Evolutionary conservation across 768 basidiomycete species (phyloP), one percentile per base, ranked within the genome.

Genomic region (Lentinula aciculospora): DNA sequence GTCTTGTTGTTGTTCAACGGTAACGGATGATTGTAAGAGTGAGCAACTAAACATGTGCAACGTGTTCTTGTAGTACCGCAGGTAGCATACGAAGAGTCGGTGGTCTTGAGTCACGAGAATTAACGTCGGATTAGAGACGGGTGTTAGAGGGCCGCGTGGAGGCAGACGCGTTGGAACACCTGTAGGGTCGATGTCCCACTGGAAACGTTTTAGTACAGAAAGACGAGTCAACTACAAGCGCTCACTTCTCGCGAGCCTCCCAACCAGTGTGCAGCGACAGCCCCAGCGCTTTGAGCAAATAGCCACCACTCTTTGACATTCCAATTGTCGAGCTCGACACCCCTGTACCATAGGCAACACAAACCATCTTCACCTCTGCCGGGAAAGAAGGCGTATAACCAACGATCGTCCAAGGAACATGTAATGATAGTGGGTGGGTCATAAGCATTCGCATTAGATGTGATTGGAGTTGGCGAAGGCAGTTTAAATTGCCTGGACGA

Each of bases 371-470:
- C 67, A 25, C 76, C 78, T 29, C 72, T 72, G 39, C 84, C 76
- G 10, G 88, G 87, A 65, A 87, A 91, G 65, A 84, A 92, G 1
- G 88, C 88, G 64, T 89, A 90, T 4, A 92, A 66, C 82, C 80
- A 86, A 48, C 78, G 74, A 59, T 85, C 82, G 28, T 72, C 72
- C 2, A 85, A 77, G 4, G 83, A 79, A 19, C 83, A 76, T 6
- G 82, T 81, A 50, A 92, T 81, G 29, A 85, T 68, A 5, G 79
- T 79, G 0, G 88, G 83, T 6, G 88, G 82, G 17, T 80, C 77
- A 66, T 84, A 90, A 2, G 77, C 74, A 10, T 69, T 56, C 5
- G 80, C 72, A 0, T 78, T 71, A 21, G 72, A 67, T n/a, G 74
- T 61, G 44, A 89, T 69, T 15, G 74, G 78, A 12, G 73, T 61